A percentile compares a stretch with the other conserved stretches of the same genome.
Evolutionary conservation across 441 rosid species (phyloP).

Genomic region (Manihot esculenta): DNA sequence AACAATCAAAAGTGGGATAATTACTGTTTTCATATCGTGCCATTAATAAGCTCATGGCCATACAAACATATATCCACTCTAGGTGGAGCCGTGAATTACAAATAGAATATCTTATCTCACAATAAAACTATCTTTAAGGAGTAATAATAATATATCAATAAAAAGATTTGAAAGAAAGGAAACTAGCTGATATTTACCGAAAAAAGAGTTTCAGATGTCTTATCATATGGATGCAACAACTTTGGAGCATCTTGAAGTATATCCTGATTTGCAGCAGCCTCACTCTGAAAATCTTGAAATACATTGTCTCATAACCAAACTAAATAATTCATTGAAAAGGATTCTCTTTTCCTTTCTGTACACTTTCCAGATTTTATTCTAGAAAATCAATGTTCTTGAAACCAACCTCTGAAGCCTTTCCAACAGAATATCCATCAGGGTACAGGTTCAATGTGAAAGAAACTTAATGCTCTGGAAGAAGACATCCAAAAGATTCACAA

Average conservation of each 20-base stretch:
- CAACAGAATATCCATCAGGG: constrained; percentile 73
- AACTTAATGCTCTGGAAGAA: constrained; percentile 64
- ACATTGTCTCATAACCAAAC: constrained; percentile 17
- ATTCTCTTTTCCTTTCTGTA: neutral
- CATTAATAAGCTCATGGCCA: constrained; percentile 7
- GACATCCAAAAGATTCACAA: constrained; percentile 10
- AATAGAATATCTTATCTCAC: constrained; percentile 9
- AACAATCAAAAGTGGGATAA: neutral
- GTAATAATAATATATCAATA: constrained; percentile 16
- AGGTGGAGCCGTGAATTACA: too few species aligned
- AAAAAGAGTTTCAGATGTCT: constrained; percentile 78
- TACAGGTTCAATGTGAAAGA: constrained; percentile 76
- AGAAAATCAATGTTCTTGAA: constrained; percentile 13
- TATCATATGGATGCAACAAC: constrained; percentile 77
- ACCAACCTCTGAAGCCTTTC: constrained; percentile 79
- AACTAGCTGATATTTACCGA: constrained; percentile 44
- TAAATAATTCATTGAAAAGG: constrained; percentile 1
- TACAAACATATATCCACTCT: neutral
- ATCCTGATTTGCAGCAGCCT: constrained; percentile 38
- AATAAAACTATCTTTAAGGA: neutral
- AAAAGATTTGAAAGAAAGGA: constrained; percentile 16
- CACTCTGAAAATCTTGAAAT: constrained; percentile 39
- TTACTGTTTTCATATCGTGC: neutral
- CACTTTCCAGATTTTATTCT: constrained; percentile 15
- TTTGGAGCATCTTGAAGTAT: constrained; percentile 59